phyloP scores from a whole-genome alignment of 768 basidiomycete species.

The Antrodiella citrinella region DNA sequence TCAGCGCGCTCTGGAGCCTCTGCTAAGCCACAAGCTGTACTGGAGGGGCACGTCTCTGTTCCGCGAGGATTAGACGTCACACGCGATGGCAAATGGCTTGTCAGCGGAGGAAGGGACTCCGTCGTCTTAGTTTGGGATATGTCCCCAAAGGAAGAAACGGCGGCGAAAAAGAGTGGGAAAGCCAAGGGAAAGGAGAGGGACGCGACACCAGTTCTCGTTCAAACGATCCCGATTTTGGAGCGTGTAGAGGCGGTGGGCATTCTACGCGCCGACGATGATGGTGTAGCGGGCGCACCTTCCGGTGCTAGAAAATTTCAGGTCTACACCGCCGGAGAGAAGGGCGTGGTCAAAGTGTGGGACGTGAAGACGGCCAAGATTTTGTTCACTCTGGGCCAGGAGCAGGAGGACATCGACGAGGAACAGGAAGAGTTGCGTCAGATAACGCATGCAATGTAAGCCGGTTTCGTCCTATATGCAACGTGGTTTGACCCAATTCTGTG shows the following conservation, averaged over 20 bases:
- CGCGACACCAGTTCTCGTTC: conserved; percentile 51
- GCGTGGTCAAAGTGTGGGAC: conserved; percentile 82
- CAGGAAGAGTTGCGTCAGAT: conserved; percentile 84
- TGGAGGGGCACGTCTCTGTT: conserved; percentile 94
- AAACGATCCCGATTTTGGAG: conserved; percentile 79
- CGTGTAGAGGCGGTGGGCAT: conserved; percentile 84
- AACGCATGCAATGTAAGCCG: conserved; percentile 73
- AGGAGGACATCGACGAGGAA: conserved; percentile 36
- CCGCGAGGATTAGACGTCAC: conserved; percentile 86
- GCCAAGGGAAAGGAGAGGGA: conserved; percentile 42
- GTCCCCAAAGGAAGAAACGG: conserved; percentile 23
- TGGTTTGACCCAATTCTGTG: background rate
- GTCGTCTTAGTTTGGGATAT: conserved; percentile 93
- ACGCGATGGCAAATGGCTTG: conserved; percentile 77
- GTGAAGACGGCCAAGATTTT: conserved; percentile 54
- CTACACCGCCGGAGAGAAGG: conserved; percentile 90
- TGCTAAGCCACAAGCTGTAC: conserved; percentile 64
- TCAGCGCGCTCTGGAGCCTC: conserved; percentile 46
- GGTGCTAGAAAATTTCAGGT: conserved; percentile 44
- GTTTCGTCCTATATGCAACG: no score
- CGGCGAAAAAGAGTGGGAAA: conserved; percentile 25
- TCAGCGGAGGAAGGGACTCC: conserved; percentile 89
- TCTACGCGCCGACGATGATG: conserved; percentile 39
- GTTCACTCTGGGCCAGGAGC: conserved; percentile 47
- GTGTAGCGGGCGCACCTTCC: conserved; percentile 35